phyloP scores from a whole-genome alignment of 2,329 filamentous ascomycete species.

The Metarhizium anisopliae region DNA sequence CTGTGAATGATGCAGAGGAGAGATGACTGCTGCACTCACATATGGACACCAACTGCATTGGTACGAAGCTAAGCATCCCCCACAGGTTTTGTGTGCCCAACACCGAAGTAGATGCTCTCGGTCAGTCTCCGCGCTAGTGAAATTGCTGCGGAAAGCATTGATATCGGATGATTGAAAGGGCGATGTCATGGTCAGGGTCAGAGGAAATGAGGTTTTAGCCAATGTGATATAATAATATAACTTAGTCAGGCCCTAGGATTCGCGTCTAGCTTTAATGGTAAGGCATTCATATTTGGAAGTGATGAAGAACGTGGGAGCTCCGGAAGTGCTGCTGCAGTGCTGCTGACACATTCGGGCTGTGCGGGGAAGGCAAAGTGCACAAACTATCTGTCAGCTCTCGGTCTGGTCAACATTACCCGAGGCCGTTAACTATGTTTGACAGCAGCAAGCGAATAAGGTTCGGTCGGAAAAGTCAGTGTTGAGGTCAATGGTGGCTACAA shows the following conservation, averaged over 20 bases:
- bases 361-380: no score
- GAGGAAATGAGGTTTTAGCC: not conserved
- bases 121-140: conserved; percentile 18
- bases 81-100: conserved; percentile 42
- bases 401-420: no score
- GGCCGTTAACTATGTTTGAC: no score
- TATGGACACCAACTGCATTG: conserved; percentile 46
- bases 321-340: no score
- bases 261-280: not conserved
- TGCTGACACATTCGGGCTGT: no score
- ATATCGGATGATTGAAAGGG: not conserved
- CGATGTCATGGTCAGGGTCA: not conserved
- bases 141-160: conserved; percentile 18
- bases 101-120: conserved; percentile 37
- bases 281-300: not conserved
- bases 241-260: not conserved
- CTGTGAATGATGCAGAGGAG: not conserved
- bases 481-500: no score
- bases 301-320: no score
- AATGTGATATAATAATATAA: not conserved
- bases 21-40: conserved; percentile 23
- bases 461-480: no score
- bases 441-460: no score
- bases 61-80: conserved; percentile 31
- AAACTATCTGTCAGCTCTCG: no score